These are phyloP conservation scores for Cyclocybe cylindracea DNA, from an alignment of 768 basidiomycete genomes.

Conservation along the genomic window DNA sequence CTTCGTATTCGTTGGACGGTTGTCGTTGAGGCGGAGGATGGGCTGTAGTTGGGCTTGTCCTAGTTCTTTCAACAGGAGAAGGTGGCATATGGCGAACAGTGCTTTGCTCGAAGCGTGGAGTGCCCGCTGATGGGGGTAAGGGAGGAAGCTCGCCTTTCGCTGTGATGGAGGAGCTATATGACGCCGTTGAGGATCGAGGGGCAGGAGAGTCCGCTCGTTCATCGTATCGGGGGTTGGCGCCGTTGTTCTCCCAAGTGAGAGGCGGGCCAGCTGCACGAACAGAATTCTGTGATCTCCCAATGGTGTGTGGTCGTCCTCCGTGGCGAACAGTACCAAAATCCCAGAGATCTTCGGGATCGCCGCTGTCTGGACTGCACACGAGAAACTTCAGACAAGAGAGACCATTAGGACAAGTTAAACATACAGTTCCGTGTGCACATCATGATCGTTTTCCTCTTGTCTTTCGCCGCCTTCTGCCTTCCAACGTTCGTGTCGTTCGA, in stretches of 20 bases:
- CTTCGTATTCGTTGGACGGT: slow-evolving; percentile 66
- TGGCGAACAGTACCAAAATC: slow-evolving; percentile 97
- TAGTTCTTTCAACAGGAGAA: not conserved
- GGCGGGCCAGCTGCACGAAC: slow-evolving; percentile 64
- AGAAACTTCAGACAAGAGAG: not conserved
- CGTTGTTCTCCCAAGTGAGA: slow-evolving; percentile 81
- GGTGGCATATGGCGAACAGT: slow-evolving; percentile 64
- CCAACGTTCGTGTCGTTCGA: slow-evolving; percentile 94
- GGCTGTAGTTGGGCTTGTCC: slow-evolving; percentile 20
- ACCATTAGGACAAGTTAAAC: slow-evolving; percentile 23
- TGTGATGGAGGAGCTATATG: slow-evolving; percentile 46
- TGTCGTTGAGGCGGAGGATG: slow-evolving; percentile 35
- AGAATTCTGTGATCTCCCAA: slow-evolving; percentile 65
- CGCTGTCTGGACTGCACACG: slow-evolving; percentile 45
- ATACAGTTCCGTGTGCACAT: slow-evolving; percentile 63
- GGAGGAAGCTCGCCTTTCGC: slow-evolving; percentile 66
- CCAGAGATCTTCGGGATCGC: slow-evolving; percentile 86
- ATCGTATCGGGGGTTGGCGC: slow-evolving; percentile 43
- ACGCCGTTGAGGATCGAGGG: slow-evolving; percentile 32
- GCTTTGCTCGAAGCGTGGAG: slow-evolving; percentile 54
- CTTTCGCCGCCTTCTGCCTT: slow-evolving; percentile 84
- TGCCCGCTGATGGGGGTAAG: slow-evolving; percentile 44
- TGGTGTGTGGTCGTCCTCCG: slow-evolving; percentile 55
- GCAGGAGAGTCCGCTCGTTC: slow-evolving; percentile 31
- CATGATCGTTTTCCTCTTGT: slow-evolving; percentile 69